These are phyloP conservation scores for Rhynchosporium agropyri DNA, from an alignment of 2,329 filamentous ascomycete species.

Conservation along the genomic window DNA sequence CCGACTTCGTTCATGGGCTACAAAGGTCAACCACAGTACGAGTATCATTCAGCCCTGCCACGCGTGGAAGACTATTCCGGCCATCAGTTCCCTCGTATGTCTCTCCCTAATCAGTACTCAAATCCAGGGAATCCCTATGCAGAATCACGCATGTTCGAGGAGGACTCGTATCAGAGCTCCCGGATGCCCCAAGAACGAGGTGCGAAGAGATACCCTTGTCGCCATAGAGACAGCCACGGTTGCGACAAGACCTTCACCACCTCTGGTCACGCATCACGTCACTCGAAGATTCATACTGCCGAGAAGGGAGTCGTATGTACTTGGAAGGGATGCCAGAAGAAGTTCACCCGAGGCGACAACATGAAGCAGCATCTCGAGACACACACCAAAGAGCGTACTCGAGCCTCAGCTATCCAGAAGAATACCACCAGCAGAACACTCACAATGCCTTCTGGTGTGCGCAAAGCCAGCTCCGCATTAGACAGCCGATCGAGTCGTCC, in stretches of 20 bases:
- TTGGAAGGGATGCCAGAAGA: slow-evolving; percentile 72
- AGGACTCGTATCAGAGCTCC: slow-evolving; percentile 29
- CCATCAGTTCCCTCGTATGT: slow-evolving; percentile 21
- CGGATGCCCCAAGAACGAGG: slow-evolving; percentile 26
- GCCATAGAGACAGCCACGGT: slow-evolving; percentile 68
- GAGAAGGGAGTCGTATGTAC: slow-evolving; percentile 75
- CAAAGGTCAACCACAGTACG: slow-evolving; percentile 46
- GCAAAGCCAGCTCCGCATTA: slow-evolving; percentile 38
- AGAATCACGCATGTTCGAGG: slow-evolving; percentile 33
- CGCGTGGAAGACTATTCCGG: slow-evolving; percentile 24
- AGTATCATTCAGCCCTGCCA: slow-evolving; percentile 34
- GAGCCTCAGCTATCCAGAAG: slow-evolving; percentile 27
- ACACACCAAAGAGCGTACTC: slow-evolving; percentile 62
- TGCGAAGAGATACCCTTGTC: slow-evolving; percentile 71
- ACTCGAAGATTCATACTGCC: slow-evolving; percentile 82
- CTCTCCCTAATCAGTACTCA: slow-evolving; percentile 15
- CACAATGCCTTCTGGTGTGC: slow-evolving; percentile 37
- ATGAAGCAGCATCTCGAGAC: slow-evolving; percentile 86
- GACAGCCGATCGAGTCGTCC: slow-evolving; percentile 43
- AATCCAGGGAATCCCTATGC: slow-evolving; percentile 21
- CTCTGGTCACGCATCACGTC: slow-evolving; percentile 80
- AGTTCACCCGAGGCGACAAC: slow-evolving; percentile 81
- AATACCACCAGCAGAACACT: slow-evolving; percentile 40
- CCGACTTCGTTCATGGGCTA: slow-evolving; percentile 35
- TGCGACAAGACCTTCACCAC: slow-evolving; percentile 84